phyloP scores from a whole-genome alignment of 164 flowering plant genomes.

The Nymphaea colorata region DNA sequence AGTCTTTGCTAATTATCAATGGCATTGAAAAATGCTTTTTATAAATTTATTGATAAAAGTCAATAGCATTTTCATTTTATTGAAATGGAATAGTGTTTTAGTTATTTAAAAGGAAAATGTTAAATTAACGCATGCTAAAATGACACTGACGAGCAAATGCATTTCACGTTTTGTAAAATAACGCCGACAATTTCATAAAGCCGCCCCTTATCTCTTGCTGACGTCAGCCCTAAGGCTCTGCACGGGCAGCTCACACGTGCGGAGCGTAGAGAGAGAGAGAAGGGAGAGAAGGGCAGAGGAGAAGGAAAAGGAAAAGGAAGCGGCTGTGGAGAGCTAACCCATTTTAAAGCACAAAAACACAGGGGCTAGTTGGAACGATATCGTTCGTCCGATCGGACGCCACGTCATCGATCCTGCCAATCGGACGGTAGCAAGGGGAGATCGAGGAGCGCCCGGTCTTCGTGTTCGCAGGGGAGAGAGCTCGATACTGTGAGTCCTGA shows the following conservation, averaged over 20 bases:
- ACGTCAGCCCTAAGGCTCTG: constrained; percentile 11
- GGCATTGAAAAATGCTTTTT: too few species aligned
- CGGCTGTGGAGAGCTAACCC: neutral
- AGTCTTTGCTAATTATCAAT: too few species aligned
- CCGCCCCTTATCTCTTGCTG: neutral
- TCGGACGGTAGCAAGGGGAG: neutral
- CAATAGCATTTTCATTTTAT: too few species aligned
- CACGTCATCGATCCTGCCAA: constrained; percentile 44
- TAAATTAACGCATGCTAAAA: too few species aligned
- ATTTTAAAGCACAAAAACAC: neutral
- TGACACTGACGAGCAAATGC: too few species aligned
- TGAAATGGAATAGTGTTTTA: too few species aligned
- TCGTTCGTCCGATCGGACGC: constrained; percentile 20
- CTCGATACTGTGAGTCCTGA: constrained; percentile 26
- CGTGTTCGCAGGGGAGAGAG: constrained; percentile 28
- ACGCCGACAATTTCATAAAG: too few species aligned
- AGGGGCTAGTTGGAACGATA: neutral
- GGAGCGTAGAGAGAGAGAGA: constrained; percentile 4
- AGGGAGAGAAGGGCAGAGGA: neutral
- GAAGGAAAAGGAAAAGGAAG: neutral
- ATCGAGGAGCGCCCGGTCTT: neutral
- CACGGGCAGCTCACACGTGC: neutral
- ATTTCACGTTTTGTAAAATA: too few species aligned
- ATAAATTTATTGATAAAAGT: too few species aligned
- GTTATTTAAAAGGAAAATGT: too few species aligned